Evolutionary conservation across 2,329 filamentous ascomycete genomes (phyloP), one percentile per base, ranked within the genome.

Genomic region (Ascocoryne sarcoides): DNA sequence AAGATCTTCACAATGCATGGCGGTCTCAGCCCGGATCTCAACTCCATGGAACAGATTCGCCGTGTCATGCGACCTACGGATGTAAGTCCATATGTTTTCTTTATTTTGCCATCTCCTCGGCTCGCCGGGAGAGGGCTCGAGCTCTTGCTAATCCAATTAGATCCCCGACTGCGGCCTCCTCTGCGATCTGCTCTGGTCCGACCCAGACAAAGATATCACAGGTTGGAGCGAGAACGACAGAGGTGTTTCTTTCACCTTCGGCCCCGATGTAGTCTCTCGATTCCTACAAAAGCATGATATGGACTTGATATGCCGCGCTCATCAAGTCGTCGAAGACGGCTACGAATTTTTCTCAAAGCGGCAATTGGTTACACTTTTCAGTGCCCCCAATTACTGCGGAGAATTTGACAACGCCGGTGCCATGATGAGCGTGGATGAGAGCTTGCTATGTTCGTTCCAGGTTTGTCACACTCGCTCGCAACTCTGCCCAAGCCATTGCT

Each of bases 1-100:
- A 98, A 96, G 82, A 98, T 98, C 62, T 96, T 98, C 73, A 95
- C 89, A 61, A 95, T 98, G 90, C 92, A 98, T 68, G 92, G 92
- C 62, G 92, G 92, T 60, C 70, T 98, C 59, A 95, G 88, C 65
- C 92, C 92, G 32, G 92, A 95, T 63, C 74, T 98, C 52, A 95
- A 96, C 75, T 95, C 89, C 23, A 98, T 98, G 92, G 92, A 98
- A 72, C 90, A 98, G 73, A 98, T 98, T 58, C 87, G 92, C 63
- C 84, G 90, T 56, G 90, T 98, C 55, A 96, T 96, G 89, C 84
- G 92, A 59, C 92, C 92, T 46, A 98, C 92, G 57, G 92, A 98
- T 75, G 90, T 96, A 78, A 72, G 89, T 78, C 32, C 39, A 49
- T 14, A 33, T 32, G 39, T 51, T 46, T 48, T 47, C 39, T 46